Evolutionary conservation across 2,329 filamentous ascomycete species (phyloP).

Genomic region (Rhinocladiella similis): DNA sequence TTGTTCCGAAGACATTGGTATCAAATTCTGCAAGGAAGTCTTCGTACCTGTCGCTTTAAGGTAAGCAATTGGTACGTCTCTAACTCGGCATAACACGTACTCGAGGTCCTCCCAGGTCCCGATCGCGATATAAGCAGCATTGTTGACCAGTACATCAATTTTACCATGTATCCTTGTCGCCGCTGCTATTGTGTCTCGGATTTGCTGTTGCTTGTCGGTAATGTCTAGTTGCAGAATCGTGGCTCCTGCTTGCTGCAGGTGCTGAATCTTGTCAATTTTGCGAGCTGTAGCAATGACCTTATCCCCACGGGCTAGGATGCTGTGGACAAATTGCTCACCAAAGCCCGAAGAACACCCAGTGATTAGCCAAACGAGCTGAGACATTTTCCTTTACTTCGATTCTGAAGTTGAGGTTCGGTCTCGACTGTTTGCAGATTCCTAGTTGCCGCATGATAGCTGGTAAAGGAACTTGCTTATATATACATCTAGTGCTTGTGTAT

Average conservation of each 20-base stretch:
- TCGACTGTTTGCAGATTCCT: too few species aligned
- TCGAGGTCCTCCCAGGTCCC: conserved; percentile 32
- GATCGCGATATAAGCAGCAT: conserved; percentile 33
- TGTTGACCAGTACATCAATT: conserved; percentile 39
- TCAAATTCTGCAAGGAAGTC: conserved; percentile 35
- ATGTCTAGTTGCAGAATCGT: conserved; percentile 15
- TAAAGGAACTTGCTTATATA: too few species aligned
- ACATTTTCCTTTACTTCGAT: conserved; percentile 10
- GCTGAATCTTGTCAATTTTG: conserved; percentile 5
- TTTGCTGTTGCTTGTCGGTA: conserved; percentile 9
- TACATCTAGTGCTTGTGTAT: not conserved
- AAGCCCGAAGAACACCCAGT: conserved; percentile 40
- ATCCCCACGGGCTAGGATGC: conserved; percentile 33
- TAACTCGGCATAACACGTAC: conserved; percentile 20
- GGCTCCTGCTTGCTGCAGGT: conserved; percentile 5
- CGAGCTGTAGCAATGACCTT: conserved; percentile 39
- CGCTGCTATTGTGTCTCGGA: not conserved
- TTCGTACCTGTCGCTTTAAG: conserved; percentile 20
- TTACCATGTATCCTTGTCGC: conserved; percentile 21
- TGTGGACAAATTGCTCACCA: conserved; percentile 32
- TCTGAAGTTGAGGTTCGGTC: not conserved
- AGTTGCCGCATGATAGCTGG: too few species aligned
- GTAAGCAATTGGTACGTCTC: not conserved
- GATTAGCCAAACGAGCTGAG: conserved; percentile 36
- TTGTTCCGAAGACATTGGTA: conserved; percentile 40